A percentile compares a stretch with the other conserved stretches of the same genome.
phyloP scores from a whole-genome alignment of 805 yeast species.

The Sporopachydermia quercuum region DNA sequence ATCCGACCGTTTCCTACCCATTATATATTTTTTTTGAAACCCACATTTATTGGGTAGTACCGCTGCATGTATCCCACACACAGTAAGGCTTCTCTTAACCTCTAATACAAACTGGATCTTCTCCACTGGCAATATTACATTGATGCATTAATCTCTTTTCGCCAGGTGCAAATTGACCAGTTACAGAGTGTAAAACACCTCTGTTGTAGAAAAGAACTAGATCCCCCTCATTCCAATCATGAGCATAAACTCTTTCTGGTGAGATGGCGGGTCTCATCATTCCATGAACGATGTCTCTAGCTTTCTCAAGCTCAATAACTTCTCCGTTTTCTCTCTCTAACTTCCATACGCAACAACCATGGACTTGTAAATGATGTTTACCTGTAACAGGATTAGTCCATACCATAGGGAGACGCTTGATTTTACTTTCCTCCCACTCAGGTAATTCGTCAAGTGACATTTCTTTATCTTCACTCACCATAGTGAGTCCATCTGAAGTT shows the following conservation, averaged over 20 bases:
- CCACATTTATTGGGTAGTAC: too few species aligned
- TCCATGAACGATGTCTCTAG: slow-evolving; percentile 55
- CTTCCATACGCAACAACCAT: slow-evolving; percentile 73
- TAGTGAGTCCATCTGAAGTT: slow-evolving; percentile 74
- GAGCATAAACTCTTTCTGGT: slow-evolving; percentile 63
- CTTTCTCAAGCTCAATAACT: slow-evolving; percentile 48
- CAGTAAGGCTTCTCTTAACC: too few species aligned
- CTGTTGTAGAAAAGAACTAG: slow-evolving; percentile 76
- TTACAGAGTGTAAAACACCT: slow-evolving; percentile 86
- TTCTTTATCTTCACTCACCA: slow-evolving; percentile 71
- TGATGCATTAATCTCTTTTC: slow-evolving; percentile 85
- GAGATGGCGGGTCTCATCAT: slow-evolving; percentile 78
- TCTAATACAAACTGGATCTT: slow-evolving; percentile 51
- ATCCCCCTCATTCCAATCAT: slow-evolving; percentile 74
- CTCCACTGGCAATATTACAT: slow-evolving; percentile 78
- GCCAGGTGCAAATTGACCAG: slow-evolving; percentile 70
- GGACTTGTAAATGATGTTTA: slow-evolving; percentile 72
- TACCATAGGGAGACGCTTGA: slow-evolving; percentile 70
- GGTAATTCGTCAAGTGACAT: slow-evolving; percentile 54
- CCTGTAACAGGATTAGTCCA: slow-evolving; percentile 88
- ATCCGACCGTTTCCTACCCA: too few species aligned
- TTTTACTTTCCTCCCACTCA: slow-evolving; percentile 65
- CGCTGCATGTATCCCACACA: too few species aligned
- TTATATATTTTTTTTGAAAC: too few species aligned
- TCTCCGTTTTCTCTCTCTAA: slow-evolving; percentile 44